phyloP scores from a whole-genome alignment of 2,329 filamentous ascomycete species.

The Hypoxylon sp. region DNA sequence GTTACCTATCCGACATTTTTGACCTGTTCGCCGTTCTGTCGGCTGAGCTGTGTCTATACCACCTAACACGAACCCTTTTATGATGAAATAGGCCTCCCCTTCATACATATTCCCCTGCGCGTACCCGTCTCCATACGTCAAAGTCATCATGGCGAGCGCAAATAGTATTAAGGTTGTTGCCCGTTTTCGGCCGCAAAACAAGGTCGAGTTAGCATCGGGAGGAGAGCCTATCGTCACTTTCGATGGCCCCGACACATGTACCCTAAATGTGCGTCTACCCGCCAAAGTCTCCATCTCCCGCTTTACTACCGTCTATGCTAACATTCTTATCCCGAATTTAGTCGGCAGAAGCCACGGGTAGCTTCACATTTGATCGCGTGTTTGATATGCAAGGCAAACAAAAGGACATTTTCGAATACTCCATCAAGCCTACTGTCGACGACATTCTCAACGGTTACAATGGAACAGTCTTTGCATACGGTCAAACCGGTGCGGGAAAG shows the following conservation, averaged over 20 bases:
- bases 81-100: slow-evolving; percentile 52
- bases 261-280: slow-evolving; percentile 77
- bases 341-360: slow-evolving; percentile 85
- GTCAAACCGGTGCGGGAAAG: slow-evolving; percentile 98
- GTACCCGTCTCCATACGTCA: slow-evolving; percentile 47
- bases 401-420: slow-evolving; percentile 97
- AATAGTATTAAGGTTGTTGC: slow-evolving; percentile 91
- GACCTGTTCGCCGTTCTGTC: slow-evolving; percentile 53
- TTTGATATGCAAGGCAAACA: slow-evolving; percentile 95
- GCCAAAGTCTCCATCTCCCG: slow-evolving; percentile 12
- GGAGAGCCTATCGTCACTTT: slow-evolving; percentile 94
- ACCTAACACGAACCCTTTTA: slow-evolving; percentile 39
- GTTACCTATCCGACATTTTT: slow-evolving; percentile 41
- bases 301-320: slow-evolving; percentile 46
- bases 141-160: slow-evolving; percentile 68
- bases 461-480: slow-evolving; percentile 98
- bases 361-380: slow-evolving; percentile 97
- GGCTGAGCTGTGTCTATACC: slow-evolving; percentile 49
- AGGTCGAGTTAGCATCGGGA: slow-evolving; percentile 89
- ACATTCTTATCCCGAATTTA: slow-evolving; percentile 58
- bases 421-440: slow-evolving; percentile 94
- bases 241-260: slow-evolving; percentile 89
- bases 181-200: slow-evolving; percentile 97
- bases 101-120: slow-evolving; percentile 49
- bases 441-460: slow-evolving; percentile 99